Conservation (phyloP, 805 yeast genomes). For the Saccharomycopsis lassenensis region DNA sequence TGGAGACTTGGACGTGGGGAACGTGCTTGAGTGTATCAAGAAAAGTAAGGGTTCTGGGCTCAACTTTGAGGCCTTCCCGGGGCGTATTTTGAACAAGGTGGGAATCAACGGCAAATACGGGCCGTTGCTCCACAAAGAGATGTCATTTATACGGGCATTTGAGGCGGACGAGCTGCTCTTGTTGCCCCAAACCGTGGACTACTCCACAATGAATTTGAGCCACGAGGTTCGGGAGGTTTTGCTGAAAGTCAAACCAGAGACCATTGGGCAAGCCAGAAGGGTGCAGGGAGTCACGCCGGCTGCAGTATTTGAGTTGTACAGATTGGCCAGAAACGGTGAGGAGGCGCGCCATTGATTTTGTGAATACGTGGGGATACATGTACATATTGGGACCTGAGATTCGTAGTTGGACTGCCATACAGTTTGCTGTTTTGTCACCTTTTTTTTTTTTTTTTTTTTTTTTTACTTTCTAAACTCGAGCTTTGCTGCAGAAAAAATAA, state of each 20-base stretch:
- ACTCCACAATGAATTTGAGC: conserved; percentile 52
- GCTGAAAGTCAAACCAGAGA: conserved; percentile 70
- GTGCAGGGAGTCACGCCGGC: conserved; percentile 95
- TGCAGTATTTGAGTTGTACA: conserved; percentile 69
- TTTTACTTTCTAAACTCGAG: too few relatives aligned
- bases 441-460: too few relatives aligned
- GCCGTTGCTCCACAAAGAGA: conserved; percentile 69
- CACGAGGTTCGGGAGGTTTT: conserved; percentile 61
- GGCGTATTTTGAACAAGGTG: conserved; percentile 46
- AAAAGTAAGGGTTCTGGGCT: background rate
- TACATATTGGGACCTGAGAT: too few relatives aligned
- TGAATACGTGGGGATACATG: too few relatives aligned
- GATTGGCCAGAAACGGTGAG: too few relatives aligned
- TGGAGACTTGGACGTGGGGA: conserved; percentile 4
- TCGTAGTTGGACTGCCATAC: too few relatives aligned
- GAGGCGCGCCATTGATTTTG: too few relatives aligned
- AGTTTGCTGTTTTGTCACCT: too few relatives aligned
- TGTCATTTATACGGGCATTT: conserved; percentile 61
- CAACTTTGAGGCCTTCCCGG: conserved; percentile 29
- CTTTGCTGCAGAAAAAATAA: too few relatives aligned
- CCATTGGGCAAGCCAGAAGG: conserved; percentile 91
- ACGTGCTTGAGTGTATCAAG: conserved; percentile 2
- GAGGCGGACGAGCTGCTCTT: conserved; percentile 68
- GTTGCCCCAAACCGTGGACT: conserved; percentile 62
- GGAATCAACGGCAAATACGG: conserved; percentile 75